Evolutionary conservation across 2,329 filamentous ascomycete genomes (phyloP), one percentile per base, ranked within the genome.

Genomic region (Colletotrichum cereale): DNA sequence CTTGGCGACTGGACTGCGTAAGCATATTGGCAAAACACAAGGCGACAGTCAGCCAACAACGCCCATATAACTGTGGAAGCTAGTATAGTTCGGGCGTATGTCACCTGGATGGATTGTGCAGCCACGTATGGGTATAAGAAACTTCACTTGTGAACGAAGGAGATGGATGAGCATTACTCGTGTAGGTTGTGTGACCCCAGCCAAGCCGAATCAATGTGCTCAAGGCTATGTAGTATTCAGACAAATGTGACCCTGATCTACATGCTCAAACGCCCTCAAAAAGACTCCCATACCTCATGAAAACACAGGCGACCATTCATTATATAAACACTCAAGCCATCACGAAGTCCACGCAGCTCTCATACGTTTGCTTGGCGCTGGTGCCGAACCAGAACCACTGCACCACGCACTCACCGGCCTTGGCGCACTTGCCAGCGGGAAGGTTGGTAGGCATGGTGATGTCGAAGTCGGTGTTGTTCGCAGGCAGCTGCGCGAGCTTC

Each of bases 331-430:
- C 21, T 61, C 24, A 72, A 36, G 14, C 67, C 73, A 74, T 67
- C 2, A 73, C 73, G 5, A 82, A 83, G 68, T 83, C 81, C 11
- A 83, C 75, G 48, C 82, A 83, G 70, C 79, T 82, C 73, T 82
- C 76, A 55, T 83, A 83, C 1, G 80, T 83, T 76, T 83, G 81
- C 74, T 79, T 74, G 0, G 81, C 80, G 1, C 57, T 72, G 1
- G 78, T 79, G 1, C 80, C 81, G 65, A 81, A 79, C 81, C 81
- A 83, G 79, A 85, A 86, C 82, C 86, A 87, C 61, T 87, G 84
- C 72, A 83, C 47, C 5, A 81, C 80, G 34, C 82, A 82, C 53
- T 79, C 75, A 5, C 81, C 81, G 0, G 77, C 77, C 18, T 75
- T 68, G 2, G 60, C 63, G 63, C 80, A 83, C 5, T 70, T 73